Evolutionary conservation across 768 basidiomycete genomes (phyloP).

Genomic region (Thelephora ganbajun): DNA sequence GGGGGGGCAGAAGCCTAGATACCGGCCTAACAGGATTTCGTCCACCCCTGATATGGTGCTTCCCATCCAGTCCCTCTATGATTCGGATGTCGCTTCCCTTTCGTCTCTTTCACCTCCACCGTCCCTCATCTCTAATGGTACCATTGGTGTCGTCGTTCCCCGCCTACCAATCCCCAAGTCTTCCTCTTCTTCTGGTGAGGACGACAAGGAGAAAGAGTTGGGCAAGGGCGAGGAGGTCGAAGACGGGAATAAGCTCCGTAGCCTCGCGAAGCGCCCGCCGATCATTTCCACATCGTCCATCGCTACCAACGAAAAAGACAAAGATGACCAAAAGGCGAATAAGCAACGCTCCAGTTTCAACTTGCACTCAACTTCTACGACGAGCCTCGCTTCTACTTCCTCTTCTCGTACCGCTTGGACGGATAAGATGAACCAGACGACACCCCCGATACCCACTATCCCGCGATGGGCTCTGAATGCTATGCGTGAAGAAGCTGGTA

Average conservation of each 20-base stretch:
- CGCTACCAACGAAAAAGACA: background rate
- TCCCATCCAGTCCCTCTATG: background rate
- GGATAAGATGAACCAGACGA: too few species aligned
- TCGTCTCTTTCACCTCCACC: background rate
- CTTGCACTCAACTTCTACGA: too few species aligned
- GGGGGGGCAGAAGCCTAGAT: background rate
- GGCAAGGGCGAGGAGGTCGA: too few species aligned
- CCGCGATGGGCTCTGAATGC: too few species aligned
- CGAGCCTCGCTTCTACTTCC: too few species aligned
- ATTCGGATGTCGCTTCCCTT: background rate
- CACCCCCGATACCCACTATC: too few species aligned
- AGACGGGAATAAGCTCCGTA: too few species aligned
- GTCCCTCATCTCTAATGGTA: background rate
- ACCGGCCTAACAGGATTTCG: slow-evolving; percentile 5
- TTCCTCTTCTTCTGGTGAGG: background rate
- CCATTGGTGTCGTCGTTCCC: background rate
- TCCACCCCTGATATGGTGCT: slow-evolving; percentile 6
- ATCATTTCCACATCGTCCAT: background rate
- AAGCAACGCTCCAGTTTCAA: too few species aligned
- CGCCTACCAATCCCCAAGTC: background rate
- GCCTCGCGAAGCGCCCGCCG: background rate
- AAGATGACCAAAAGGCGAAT: too few species aligned
- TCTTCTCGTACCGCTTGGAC: too few species aligned
- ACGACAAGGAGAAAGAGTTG: background rate
- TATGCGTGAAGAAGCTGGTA: too few species aligned